Evolutionary conservation across 192 early-diverging fungal species (phyloP).

Genomic region (Entophlyctis luteolus): DNA sequence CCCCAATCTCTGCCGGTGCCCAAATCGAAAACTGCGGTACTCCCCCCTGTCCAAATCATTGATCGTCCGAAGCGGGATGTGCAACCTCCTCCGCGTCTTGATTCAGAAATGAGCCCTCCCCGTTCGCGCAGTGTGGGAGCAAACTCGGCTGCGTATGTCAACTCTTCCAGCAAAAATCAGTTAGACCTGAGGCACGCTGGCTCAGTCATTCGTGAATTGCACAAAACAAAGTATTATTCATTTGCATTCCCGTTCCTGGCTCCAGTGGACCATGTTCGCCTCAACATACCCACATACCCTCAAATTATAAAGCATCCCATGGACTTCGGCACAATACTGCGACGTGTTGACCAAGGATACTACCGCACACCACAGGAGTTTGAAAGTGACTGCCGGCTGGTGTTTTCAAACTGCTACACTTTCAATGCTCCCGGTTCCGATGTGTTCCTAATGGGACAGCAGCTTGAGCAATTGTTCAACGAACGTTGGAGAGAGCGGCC

Average conservation of each 20-base stretch:
- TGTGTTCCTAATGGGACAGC: conserved; percentile 66
- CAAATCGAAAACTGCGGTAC: too few relatives aligned
- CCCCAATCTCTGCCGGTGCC: conserved; percentile 4
- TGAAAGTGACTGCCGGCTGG: conserved; percentile 71
- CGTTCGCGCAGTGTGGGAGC: too few relatives aligned
- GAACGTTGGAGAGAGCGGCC: conserved; percentile 61
- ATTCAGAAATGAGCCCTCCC: too few relatives aligned
- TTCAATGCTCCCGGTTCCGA: conserved; percentile 68
- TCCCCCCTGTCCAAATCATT: too few relatives aligned
- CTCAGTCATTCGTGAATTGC: conserved; percentile 34
- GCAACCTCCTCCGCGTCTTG: too few relatives aligned
- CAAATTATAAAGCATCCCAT: conserved; percentile 82
- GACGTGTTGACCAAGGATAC: conserved; percentile 60
- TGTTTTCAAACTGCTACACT: conserved; percentile 80
- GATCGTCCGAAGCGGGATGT: conserved; percentile 26
- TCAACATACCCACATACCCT: conserved; percentile 85
- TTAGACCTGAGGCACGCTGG: conserved; percentile 38
- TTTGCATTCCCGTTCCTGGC: conserved; percentile 47
- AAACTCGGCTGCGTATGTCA: too few relatives aligned
- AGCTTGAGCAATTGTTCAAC: conserved; percentile 76
- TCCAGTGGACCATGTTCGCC: conserved; percentile 80
- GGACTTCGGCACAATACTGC: conserved; percentile 77
- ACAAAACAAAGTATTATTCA: conserved; percentile 30
- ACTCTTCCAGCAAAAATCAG: too few relatives aligned
- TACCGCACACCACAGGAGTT: conserved; percentile 68